Evolutionary conservation across 2,329 filamentous ascomycete genomes (phyloP).

Genomic region (Capronia coronata): DNA sequence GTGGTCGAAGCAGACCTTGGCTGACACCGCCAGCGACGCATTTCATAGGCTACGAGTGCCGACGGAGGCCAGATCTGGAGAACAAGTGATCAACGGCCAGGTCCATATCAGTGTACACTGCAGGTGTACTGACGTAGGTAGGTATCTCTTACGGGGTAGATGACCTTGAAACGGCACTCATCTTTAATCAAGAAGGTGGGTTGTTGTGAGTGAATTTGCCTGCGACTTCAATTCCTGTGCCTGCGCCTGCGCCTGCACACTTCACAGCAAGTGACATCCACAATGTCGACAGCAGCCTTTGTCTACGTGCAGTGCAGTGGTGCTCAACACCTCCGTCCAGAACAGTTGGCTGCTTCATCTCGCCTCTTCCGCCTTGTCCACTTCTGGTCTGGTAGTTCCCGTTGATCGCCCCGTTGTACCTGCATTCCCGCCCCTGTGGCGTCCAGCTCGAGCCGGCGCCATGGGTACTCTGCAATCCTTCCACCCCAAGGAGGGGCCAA

Average conservation of each 20-base stretch:
- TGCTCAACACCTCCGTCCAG: not conserved
- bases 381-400: not conserved
- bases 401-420: conserved; percentile 9
- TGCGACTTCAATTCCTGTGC: not conserved
- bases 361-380: not conserved
- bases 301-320: too few species aligned
- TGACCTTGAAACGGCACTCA: too few species aligned
- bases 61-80: too few species aligned
- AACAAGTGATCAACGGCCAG: too few species aligned
- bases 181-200: too few species aligned
- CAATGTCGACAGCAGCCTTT: too few species aligned
- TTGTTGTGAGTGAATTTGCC: too few species aligned
- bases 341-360: not conserved
- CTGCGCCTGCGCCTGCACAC: not conserved
- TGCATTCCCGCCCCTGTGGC: conserved; percentile 9
- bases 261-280: too few species aligned
- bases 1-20: not conserved
- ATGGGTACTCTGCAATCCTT: conserved; percentile 3
- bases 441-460: conserved; percentile 6
- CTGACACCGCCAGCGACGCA: not conserved
- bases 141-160: too few species aligned
- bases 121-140: too few species aligned
- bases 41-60: too few species aligned
- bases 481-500: not conserved
- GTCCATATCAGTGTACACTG: too few species aligned